These are phyloP conservation scores for Hapsidospora chrysogenum DNA, from an alignment of 495 filamentous ascomycete genomes.

Conservation along the genomic window DNA sequence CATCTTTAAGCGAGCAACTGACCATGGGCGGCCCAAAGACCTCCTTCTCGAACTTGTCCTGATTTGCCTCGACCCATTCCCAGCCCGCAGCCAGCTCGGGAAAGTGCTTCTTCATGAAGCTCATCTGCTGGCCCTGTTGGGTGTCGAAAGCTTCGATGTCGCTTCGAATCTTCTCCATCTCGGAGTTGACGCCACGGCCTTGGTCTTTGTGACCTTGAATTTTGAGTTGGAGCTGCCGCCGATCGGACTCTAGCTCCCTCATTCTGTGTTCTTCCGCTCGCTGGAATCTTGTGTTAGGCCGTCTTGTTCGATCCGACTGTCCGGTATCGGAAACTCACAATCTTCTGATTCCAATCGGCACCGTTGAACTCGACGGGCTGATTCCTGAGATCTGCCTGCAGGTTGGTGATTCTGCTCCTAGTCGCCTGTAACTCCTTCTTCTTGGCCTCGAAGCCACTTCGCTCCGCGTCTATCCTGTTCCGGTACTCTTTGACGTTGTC, in stretches of 20 bases:
- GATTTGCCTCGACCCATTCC: conserved; percentile 64
- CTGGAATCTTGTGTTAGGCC: too few species aligned
- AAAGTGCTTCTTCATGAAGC: conserved; percentile 37
- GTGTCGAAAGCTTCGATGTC: conserved; percentile 52
- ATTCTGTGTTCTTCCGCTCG: conserved; percentile 25
- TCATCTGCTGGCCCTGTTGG: conserved; percentile 56
- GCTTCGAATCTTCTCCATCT: conserved; percentile 15
- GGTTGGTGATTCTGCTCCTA: conserved; percentile 21
- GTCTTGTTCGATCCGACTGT: not conserved
- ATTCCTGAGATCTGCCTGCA: conserved; percentile 26
- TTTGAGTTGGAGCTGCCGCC: too few species aligned
- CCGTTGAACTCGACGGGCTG: conserved; percentile 30
- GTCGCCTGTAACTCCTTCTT: conserved; percentile 31
- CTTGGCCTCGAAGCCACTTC: conserved; percentile 25
- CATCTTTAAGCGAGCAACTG: conserved; percentile 65
- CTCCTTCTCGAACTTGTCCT: conserved; percentile 53
- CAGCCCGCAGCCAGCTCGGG: conserved; percentile 51
- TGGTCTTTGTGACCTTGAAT: too few species aligned
- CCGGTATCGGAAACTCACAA: conserved; percentile 24
- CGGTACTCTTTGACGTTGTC: conserved; percentile 37
- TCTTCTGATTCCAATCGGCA: conserved; percentile 32
- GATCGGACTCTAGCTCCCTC: conserved; percentile 26
- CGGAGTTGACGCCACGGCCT: too few species aligned
- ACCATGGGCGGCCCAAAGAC: conserved; percentile 79
- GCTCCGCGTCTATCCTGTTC: conserved; percentile 40